Evolutionary conservation across 2,329 filamentous ascomycete species (phyloP), one percentile per base, ranked within the genome.

Genomic region (Sphaerostilbella broomeana): DNA sequence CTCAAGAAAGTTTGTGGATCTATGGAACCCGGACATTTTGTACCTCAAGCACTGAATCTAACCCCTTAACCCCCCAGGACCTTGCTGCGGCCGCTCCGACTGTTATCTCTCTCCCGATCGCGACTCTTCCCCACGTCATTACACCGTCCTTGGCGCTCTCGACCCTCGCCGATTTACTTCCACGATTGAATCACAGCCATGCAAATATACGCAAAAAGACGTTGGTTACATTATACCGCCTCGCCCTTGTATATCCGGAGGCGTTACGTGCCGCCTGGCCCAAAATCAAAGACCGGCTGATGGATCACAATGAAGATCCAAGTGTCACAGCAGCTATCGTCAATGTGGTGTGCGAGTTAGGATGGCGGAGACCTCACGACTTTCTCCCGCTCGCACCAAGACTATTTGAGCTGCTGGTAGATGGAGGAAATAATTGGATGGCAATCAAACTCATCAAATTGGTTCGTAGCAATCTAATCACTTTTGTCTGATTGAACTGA

Each of bases 381-480:
- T 97, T 97, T 52, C 69, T 98, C 20, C 86, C 92, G 11, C 70
- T 98, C 20, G 92, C 92, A 1, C 92, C 92, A 7, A 75, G 92
- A 43, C 65, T 98, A 18, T 98, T 97, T 54, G 89, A 95, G 57
- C 72, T 98, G 13, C 69, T 98, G 18, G 89, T 95, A 10, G 84
- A 94, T 45, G 83, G 88, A 40, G 84, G 84, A 25, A 97, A 98
- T 63, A 98, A 98, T 62, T 98, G 92, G 92, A 97, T 98, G 90
- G 89, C 89, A 43, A 98, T 98, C 59, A 98, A 98, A 61, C 78
- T 98, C 47, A 97, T 98, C 60, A 98, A 98, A 65, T 74, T 98
- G 47, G 86, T 90, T 29, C n/a, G 56, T 45, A n/a, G 22, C 17
- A 18, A 15, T 29, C n/a, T 13, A 4, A 19, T 17, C 10, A 11